These are phyloP conservation scores for Torrubiella hemipterigena DNA, from an alignment of 2,329 filamentous ascomycete genomes.

Conservation along the genomic window DNA sequence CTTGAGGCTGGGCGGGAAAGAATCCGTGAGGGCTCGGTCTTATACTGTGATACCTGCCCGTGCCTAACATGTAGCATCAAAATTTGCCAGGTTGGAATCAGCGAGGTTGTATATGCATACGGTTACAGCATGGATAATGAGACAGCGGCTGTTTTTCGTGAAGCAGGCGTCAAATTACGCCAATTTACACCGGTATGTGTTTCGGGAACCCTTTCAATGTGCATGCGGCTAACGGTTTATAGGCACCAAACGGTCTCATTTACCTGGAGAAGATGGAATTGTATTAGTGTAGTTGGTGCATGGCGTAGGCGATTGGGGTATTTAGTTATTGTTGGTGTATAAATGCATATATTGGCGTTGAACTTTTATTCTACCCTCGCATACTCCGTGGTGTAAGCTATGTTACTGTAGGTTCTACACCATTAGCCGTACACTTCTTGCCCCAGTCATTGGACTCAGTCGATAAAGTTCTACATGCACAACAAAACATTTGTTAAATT, in stretches of 20 bases:
- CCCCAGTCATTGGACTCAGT: too few species aligned
- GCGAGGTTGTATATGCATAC: conserved; percentile 88
- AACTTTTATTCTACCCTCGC: too few species aligned
- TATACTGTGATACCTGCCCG: conserved; percentile 95
- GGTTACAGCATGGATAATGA: conserved; percentile 89
- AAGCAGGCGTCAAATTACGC: conserved; percentile 72
- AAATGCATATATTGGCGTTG: too few species aligned
- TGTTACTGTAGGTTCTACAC: too few species aligned
- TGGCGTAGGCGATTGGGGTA: neutral
- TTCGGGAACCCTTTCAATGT: neutral
- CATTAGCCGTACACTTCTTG: too few species aligned
- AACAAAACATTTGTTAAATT: too few species aligned
- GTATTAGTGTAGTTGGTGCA: conserved; percentile 10
- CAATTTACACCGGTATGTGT: conserved; percentile 73
- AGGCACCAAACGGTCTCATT: conserved; percentile 54
- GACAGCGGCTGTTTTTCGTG: conserved; percentile 68
- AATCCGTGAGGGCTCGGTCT: conserved; percentile 66
- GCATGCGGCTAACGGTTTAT: conserved; percentile 2
- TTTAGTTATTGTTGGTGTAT: too few species aligned
- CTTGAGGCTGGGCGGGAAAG: conserved; percentile 88
- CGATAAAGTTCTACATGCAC: too few species aligned
- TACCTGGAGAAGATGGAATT: conserved; percentile 44
- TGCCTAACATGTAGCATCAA: conserved; percentile 98
- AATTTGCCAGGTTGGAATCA: conserved; percentile 92
- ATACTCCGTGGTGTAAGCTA: too few species aligned